Base-by-base conservation (phyloP, 2,329 filamentous ascomycete species). In the Keithomyces neogunnii region DNA sequence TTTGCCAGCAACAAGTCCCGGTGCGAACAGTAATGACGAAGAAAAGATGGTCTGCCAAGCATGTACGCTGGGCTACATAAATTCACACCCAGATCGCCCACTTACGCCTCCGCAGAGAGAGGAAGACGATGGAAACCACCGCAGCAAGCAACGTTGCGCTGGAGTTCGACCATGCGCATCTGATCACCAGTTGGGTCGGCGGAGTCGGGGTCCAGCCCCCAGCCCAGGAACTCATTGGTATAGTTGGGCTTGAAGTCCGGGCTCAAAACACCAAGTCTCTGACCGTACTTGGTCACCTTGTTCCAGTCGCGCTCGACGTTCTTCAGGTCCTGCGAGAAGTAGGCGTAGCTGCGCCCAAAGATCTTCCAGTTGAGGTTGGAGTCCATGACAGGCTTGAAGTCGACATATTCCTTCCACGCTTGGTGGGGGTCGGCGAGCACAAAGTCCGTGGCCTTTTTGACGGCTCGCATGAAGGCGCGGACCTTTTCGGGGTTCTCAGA, bases 261-360 rank as follows among this genome's bases (percentile, higher is more conserved):
- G n/a, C 77, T 73, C 52, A 90, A 63, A 29, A 90, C 82, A 3
- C 79, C 83, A 2, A 90, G 74, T 3, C 86, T 74, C 75, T 89
- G 88, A 33, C 86, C 86, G 63, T 90, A 90, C 56, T 74, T 76
- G 45, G 86, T 89, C 9, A 89, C 87, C 75, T 90, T 89, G 52
- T 75, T 68, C 86, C 86, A 90, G 70, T 90, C 86, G 46, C 87
- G 79, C 49, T 67, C 59, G 5, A 90, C 86, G 58, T 90, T 90
- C 78, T 87, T 85, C 57, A 89, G 63, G 58, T 89, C 85, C 56
- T 76, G 76, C 53, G 81, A 86, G 66, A 89, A 87, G 74, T 89
- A 89, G 26, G 86, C 85, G 60, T 81, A 90, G 59, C 82, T 86
- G 54, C 86, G 82, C 75, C 89, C 85, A 61, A 87, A 89, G 67